These are phyloP conservation scores for Aspergillus intermedius DNA, from an alignment of 2,329 filamentous ascomycete species.

Conservation along the genomic window DNA sequence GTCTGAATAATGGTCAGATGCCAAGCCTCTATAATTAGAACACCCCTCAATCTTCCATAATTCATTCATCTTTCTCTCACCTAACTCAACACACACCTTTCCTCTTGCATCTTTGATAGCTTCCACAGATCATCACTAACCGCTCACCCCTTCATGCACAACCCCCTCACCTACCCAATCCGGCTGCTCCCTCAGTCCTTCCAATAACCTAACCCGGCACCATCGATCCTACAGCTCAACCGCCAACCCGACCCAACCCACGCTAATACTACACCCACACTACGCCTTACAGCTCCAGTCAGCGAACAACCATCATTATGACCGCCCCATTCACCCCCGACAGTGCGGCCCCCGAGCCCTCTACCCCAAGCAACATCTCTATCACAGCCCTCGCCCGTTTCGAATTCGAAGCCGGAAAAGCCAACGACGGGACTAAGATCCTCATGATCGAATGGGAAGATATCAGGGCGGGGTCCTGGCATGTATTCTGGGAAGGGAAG, in stretches of 20 bases:
- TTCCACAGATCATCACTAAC: too few relatives aligned
- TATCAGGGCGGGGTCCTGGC: conserved; percentile 57
- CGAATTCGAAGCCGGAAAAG: conserved; percentile 72
- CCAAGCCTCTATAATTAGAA: too few relatives aligned
- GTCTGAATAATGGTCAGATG: too few relatives aligned
- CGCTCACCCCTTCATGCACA: too few relatives aligned
- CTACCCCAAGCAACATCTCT: conserved; percentile 25
- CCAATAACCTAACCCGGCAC: too few relatives aligned
- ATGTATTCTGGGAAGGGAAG: conserved; percentile 79
- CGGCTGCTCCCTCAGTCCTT: too few relatives aligned
- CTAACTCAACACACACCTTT: too few relatives aligned
- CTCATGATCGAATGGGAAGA: conserved; percentile 90
- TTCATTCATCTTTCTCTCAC: too few relatives aligned
- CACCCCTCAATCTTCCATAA: too few relatives aligned
- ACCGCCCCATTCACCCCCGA: conserved; percentile 25
- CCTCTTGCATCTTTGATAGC: too few relatives aligned
- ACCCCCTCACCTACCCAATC: too few relatives aligned
- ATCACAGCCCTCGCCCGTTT: conserved; percentile 69
- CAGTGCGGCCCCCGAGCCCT: conserved; percentile 25
- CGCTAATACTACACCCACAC: neutral
- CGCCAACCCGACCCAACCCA: neutral
- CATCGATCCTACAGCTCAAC: too few relatives aligned
- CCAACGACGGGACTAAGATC: conserved; percentile 80
- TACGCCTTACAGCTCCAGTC: neutral
- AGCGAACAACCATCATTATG: conserved; percentile 7